phyloP scores from a whole-genome alignment of 129 eudicot genomes.

The Lonicera japonica region DNA sequence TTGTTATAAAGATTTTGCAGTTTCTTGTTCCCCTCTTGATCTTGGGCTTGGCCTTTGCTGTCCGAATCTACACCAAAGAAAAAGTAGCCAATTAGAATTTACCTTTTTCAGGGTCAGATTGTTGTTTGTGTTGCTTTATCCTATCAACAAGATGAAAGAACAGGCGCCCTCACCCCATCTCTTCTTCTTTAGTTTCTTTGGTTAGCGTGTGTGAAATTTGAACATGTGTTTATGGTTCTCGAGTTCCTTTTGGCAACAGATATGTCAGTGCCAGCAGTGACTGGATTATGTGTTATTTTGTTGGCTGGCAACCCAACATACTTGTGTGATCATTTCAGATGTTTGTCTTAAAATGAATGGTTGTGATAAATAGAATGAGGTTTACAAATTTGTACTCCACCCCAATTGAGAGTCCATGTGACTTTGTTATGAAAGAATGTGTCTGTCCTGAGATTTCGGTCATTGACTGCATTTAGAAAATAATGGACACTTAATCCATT shows the following conservation, averaged over 20 bases:
- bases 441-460: too few species aligned
- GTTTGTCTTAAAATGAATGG: too few species aligned
- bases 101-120: not conserved
- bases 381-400: too few species aligned
- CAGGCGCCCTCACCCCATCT: not conserved
- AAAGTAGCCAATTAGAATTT: conserved; percentile 21
- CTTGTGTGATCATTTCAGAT: too few species aligned
- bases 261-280: not conserved
- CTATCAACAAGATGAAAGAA: not conserved
- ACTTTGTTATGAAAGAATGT: too few species aligned
- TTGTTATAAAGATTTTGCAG: conserved; percentile 70
- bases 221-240: not conserved
- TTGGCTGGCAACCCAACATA: not conserved
- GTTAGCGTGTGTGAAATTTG: conserved; percentile 4
- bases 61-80: conserved; percentile 77
- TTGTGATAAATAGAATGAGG: too few species aligned
- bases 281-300: conserved; percentile 2
- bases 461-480: too few species aligned
- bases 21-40: conserved; percentile 73
- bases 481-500: too few species aligned
- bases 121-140: not conserved
- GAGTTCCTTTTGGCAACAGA: conserved; percentile 1
- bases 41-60: conserved; percentile 66
- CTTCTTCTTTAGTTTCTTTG: conserved; percentile 11
- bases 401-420: too few species aligned